Percentiles rank a stretch among this genome's conserved stretches.
Conservation (phyloP, 2,329 filamentous ascomycete genomes). For the Lachnellula cervina region DNA sequence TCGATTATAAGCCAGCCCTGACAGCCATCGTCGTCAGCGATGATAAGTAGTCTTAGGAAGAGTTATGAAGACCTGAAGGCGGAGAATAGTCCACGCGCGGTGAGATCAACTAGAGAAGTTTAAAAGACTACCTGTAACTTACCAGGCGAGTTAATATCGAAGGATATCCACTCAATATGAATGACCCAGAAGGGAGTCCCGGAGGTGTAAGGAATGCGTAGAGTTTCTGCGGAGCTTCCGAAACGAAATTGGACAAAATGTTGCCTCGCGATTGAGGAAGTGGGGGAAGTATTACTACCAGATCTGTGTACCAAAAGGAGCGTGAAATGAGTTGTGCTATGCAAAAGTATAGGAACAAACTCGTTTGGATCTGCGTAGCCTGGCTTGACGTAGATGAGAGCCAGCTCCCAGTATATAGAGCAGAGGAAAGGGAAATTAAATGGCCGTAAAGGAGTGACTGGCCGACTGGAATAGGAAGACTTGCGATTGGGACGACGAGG, state of each 20-base stretch:
- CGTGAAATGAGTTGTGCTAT: constrained; percentile 40
- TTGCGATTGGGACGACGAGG: constrained; percentile 43
- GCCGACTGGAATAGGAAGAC: constrained; percentile 37
- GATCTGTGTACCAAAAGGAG: constrained; percentile 31
- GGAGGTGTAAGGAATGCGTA: constrained; percentile 36
- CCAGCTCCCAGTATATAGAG: constrained; percentile 52
- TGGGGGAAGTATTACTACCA: constrained; percentile 30
- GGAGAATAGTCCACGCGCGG: constrained; percentile 16
- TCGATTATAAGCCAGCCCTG: constrained; percentile 24
- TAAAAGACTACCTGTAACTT: constrained; percentile 18
- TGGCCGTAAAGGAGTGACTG: constrained; percentile 48
- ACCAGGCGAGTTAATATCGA: constrained; percentile 29
- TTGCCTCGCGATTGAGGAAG: constrained; percentile 37
- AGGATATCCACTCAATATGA: constrained; percentile 33
- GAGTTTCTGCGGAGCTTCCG: constrained; percentile 32
- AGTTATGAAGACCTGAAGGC: constrained; percentile 17
- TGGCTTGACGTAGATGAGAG: constrained; percentile 45
- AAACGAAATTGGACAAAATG: constrained; percentile 35
- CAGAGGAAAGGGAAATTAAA: constrained; percentile 40
- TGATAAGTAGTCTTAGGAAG: constrained; percentile 17
- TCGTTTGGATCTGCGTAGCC: constrained; percentile 37
- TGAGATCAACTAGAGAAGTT: constrained; percentile 13
- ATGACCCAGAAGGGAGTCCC: constrained; percentile 23
- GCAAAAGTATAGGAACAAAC: constrained; percentile 37
- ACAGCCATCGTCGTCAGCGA: constrained; percentile 30